Conservation (phyloP, 2,329 filamentous ascomycete species). For the Coniochaeta sp. region DNA sequence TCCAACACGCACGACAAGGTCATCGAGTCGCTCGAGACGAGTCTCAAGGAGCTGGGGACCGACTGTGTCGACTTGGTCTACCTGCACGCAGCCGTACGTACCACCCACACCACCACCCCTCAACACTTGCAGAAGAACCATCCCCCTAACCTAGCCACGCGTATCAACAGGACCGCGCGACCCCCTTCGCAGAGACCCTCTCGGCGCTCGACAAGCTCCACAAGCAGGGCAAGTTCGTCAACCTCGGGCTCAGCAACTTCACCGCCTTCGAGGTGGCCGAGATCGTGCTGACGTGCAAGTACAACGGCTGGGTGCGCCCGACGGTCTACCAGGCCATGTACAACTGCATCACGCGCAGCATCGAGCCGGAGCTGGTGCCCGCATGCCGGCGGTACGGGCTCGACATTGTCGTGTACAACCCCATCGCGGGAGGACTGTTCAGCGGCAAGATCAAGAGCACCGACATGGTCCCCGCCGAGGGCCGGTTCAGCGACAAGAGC, state of each 20-base stretch:
- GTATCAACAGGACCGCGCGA: constrained; percentile 31
- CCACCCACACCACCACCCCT: background rate
- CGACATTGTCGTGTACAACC: constrained; percentile 65
- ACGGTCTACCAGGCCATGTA: constrained; percentile 74
- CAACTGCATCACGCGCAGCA: constrained; percentile 37
- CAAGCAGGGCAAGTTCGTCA: constrained; percentile 63
- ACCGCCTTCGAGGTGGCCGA: constrained; percentile 73
- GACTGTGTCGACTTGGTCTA: constrained; percentile 68
- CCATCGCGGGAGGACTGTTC: constrained; percentile 63
- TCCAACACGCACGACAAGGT: constrained; percentile 58
- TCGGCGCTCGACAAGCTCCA: constrained; percentile 62
- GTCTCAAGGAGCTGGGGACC: constrained; percentile 63
- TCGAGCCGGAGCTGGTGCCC: constrained; percentile 61
- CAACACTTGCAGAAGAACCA: background rate
- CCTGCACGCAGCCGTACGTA: constrained; percentile 54
- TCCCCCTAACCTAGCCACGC: background rate
- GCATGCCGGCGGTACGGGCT: constrained; percentile 61
- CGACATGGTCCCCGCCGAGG: constrained; percentile 19
- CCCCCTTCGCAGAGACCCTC: constrained; percentile 63
- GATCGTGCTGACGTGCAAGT: constrained; percentile 60
- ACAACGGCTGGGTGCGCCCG: constrained; percentile 61
- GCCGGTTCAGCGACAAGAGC: constrained; percentile 18
- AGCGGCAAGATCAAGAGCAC: constrained; percentile 44
- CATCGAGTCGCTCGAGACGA: constrained; percentile 57
- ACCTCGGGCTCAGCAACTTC: constrained; percentile 65